Conservation (phyloP, 2,329 filamentous ascomycete species). For the Penicillium brevicompactum region DNA sequence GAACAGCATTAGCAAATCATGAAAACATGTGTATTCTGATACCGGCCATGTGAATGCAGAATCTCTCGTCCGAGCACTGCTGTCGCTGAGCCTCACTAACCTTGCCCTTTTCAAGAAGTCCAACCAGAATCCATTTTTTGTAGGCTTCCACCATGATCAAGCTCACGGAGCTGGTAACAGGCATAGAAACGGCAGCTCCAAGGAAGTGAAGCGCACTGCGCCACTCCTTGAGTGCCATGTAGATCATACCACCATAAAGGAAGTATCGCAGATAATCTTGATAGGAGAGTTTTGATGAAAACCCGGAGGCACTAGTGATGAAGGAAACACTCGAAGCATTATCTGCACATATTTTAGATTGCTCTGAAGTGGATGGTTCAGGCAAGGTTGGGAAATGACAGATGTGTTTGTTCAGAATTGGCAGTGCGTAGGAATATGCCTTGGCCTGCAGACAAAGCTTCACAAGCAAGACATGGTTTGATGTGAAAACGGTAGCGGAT, state of each 20-base stretch:
- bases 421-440: conserved; percentile 42
- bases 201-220: conserved; percentile 63
- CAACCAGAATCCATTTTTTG: conserved; percentile 84
- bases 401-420: conserved; percentile 45
- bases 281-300: conserved; percentile 45
- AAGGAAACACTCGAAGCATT: conserved; percentile 36
- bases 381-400: conserved; percentile 42
- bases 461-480: conserved; percentile 44
- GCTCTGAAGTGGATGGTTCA: conserved; percentile 26
- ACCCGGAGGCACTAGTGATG: conserved; percentile 39
- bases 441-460: conserved; percentile 46
- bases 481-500: conserved; percentile 46
- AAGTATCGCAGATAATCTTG: conserved; percentile 65
- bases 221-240: conserved; percentile 65
- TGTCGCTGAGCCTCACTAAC: conserved; percentile 38
- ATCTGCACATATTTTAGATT: conserved; percentile 31
- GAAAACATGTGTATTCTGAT: background rate
- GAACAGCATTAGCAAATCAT: conserved; percentile 3
- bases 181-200: conserved; percentile 67
- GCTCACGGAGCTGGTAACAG: conserved; percentile 65
- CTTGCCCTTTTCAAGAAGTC: conserved; percentile 70
- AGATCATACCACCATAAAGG: conserved; percentile 64
- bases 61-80: background rate
- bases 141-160: conserved; percentile 85
- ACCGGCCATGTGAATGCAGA: background rate